phyloP scores from a whole-genome alignment of 2,329 filamentous ascomycete species.

The Stemphylium lycopersici region DNA sequence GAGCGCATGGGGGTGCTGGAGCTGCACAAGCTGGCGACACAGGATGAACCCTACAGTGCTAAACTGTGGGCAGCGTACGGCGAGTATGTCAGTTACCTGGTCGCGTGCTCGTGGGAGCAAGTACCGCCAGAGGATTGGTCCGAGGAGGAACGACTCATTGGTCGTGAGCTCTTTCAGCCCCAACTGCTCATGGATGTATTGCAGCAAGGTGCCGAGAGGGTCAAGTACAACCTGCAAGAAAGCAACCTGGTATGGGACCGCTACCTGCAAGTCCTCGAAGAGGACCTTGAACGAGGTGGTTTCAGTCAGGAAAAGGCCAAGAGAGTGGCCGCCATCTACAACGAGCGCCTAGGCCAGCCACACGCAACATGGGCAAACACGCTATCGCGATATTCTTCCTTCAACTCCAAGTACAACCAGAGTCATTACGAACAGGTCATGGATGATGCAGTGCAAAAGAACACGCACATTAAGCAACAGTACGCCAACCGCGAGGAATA shows the following conservation, averaged over 20 bases:
- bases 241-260: slow-evolving; percentile 81
- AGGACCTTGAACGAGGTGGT: slow-evolving; percentile 65
- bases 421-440: slow-evolving; percentile 76
- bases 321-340: slow-evolving; percentile 71
- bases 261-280: slow-evolving; percentile 74
- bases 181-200: slow-evolving; percentile 71
- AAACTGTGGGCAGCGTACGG: slow-evolving; percentile 79
- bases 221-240: slow-evolving; percentile 75
- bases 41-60: slow-evolving; percentile 74
- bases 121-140: slow-evolving; percentile 57
- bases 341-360: slow-evolving; percentile 72
- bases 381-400: slow-evolving; percentile 74
- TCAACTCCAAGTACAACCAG: slow-evolving; percentile 74
- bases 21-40: slow-evolving; percentile 71
- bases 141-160: slow-evolving; percentile 71
- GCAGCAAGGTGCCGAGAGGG: slow-evolving; percentile 73
- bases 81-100: slow-evolving; percentile 76
- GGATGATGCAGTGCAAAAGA: slow-evolving; percentile 68
- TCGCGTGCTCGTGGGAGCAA: slow-evolving; percentile 66
- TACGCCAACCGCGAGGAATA: slow-evolving; percentile 70
- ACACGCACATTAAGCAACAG: slow-evolving; percentile 67
- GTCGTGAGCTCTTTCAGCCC: slow-evolving; percentile 73
- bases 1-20: slow-evolving; percentile 73
- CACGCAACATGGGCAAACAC: slow-evolving; percentile 78
- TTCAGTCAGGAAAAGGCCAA: slow-evolving; percentile 62